A percentile compares a stretch with the other conserved stretches of the same genome.
These are phyloP conservation scores for Neocallimastix lanati DNA, from an alignment of 192 early-diverging fungal genomes.

Conservation along the genomic window DNA sequence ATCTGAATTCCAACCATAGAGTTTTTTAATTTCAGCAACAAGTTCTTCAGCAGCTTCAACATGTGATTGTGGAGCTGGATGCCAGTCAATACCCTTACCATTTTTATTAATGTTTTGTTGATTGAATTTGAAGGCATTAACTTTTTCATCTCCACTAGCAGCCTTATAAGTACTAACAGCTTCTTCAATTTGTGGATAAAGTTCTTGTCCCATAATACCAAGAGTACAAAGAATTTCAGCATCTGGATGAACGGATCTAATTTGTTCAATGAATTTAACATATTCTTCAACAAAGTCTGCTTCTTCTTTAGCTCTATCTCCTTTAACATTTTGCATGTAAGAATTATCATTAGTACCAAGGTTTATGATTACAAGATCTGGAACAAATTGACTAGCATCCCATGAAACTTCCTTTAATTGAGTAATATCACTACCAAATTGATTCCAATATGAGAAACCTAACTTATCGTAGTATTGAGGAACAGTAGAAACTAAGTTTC, in stretches of 20 bases:
- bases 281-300: not conserved
- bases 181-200: not conserved
- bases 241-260: not conserved
- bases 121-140: not conserved
- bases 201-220: not conserved
- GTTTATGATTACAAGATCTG: not conserved
- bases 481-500: not conserved
- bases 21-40: not conserved
- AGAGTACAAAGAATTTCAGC: not conserved
- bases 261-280: not conserved
- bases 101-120: not conserved
- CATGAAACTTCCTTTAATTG: not conserved
- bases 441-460: not conserved
- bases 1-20: not conserved
- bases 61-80: not conserved
- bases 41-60: not conserved
- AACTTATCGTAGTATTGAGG: not conserved
- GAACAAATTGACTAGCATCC: not conserved
- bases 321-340: not conserved
- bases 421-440: not conserved
- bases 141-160: not conserved
- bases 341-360: not conserved
- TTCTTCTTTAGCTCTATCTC: not conserved
- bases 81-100: not conserved
- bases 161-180: not conserved